phyloP scores from a whole-genome alignment of 805 yeast genomes.

The Barnettozyma vustinii region DNA sequence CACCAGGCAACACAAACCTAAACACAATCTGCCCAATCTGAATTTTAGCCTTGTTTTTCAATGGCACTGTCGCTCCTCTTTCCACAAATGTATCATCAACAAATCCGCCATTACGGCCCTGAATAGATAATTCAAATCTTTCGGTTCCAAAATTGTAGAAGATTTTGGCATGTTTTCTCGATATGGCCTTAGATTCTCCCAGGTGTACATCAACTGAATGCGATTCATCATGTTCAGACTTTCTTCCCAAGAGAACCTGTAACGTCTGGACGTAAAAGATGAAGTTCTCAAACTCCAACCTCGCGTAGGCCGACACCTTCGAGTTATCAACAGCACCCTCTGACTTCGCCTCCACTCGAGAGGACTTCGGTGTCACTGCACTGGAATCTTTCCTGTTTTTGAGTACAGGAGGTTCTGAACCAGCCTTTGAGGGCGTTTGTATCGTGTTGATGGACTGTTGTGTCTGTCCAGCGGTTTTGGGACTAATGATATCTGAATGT shows the following conservation, averaged over 20 bases:
- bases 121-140: conserved; percentile 82
- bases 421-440: neutral
- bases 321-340: conserved; percentile 19
- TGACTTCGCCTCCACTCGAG: conserved; percentile 3
- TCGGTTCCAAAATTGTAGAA: conserved; percentile 96
- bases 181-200: conserved; percentile 88
- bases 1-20: conserved; percentile 76
- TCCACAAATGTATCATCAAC: conserved; percentile 89
- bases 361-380: neutral
- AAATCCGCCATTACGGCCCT: conserved; percentile 96
- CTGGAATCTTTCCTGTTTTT: neutral
- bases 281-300: conserved; percentile 85
- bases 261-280: conserved; percentile 95
- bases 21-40: conserved; percentile 93
- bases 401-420: neutral
- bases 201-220: conserved; percentile 88
- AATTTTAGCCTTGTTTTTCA: conserved; percentile 73
- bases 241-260: conserved; percentile 89
- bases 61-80: conserved; percentile 85
- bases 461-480: neutral
- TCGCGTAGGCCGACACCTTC: conserved; percentile 49
- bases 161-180: conserved; percentile 91
- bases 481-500: neutral
- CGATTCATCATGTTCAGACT: conserved; percentile 63
- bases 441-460: neutral